Conservation (phyloP, 208 protist genomes). For the Vickermania spadyakhi region DNA sequence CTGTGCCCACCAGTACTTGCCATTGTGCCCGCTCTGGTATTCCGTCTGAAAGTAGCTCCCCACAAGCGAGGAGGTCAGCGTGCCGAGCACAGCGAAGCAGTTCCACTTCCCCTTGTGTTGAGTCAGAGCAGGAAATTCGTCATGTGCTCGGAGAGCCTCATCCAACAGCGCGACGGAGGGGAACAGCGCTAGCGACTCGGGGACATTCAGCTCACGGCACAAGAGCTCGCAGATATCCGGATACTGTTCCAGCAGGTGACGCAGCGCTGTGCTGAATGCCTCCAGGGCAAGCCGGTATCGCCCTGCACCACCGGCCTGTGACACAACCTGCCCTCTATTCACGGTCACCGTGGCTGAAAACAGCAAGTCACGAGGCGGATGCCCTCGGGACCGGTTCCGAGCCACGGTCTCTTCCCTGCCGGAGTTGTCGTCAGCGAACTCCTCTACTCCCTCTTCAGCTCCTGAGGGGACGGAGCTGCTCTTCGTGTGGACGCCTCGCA, state of each 20-base stretch:
- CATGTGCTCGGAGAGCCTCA: conserved; percentile 52
- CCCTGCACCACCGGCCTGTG: conserved; percentile 42
- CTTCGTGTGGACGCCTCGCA: neutral
- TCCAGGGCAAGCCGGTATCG: conserved; percentile 81
- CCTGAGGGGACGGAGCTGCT: neutral
- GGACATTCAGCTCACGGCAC: conserved; percentile 7
- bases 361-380: neutral
- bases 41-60: conserved; percentile 64
- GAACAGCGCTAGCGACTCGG: conserved; percentile 19
- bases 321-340: conserved; percentile 33
- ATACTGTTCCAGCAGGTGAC: conserved; percentile 72
- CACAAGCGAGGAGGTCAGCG: conserved; percentile 63
- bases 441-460: neutral
- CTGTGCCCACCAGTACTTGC: conserved; percentile 32
- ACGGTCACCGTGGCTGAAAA: conserved; percentile 4
- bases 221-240: conserved; percentile 16
- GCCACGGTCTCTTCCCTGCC: too few species aligned
- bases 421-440: neutral
- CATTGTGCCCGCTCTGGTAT: conserved; percentile 32
- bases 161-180: conserved; percentile 37
- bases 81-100: conserved; percentile 75
- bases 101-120: conserved; percentile 77
- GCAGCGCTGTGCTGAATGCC: conserved; percentile 65
- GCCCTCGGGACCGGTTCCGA: neutral
- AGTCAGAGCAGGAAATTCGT: conserved; percentile 47